phyloP scores from a whole-genome alignment of 108 stramenopile species.

The Nitzschia putrida region DNA sequence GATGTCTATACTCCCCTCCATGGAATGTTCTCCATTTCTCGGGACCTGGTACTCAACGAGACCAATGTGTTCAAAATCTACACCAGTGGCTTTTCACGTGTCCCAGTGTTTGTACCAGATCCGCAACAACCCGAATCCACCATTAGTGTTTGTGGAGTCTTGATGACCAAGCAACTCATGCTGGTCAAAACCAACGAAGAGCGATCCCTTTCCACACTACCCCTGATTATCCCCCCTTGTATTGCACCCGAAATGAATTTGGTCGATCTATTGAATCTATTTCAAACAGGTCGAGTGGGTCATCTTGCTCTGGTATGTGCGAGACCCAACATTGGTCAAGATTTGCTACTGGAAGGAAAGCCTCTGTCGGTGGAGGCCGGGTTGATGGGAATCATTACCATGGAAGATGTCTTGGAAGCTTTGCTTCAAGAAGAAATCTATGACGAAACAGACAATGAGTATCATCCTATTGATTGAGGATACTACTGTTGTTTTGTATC shows the following conservation, averaged over 20 bases:
- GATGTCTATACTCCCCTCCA: slow-evolving; percentile 65
- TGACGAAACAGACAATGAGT: slow-evolving; percentile 66
- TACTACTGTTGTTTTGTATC: too few relatives aligned
- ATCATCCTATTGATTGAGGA: background rate
- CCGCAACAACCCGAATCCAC: slow-evolving; percentile 29
- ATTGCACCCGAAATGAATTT: slow-evolving; percentile 65
- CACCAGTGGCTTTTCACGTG: slow-evolving; percentile 61
- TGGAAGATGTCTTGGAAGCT: slow-evolving; percentile 79
- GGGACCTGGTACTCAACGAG: slow-evolving; percentile 60
- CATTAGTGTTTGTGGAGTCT: slow-evolving; percentile 51
- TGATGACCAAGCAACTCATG: slow-evolving; percentile 66
- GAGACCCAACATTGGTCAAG: slow-evolving; percentile 49
- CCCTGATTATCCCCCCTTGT: slow-evolving; percentile 60
- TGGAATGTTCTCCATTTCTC: slow-evolving; percentile 57
- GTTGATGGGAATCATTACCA: slow-evolving; percentile 74
- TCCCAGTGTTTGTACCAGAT: slow-evolving; percentile 59
- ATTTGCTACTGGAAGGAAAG: slow-evolving; percentile 48
- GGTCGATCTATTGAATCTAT: slow-evolving; percentile 71
- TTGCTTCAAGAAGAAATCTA: slow-evolving; percentile 81
- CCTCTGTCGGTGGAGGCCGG: slow-evolving; percentile 60
- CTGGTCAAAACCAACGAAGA: slow-evolving; percentile 59
- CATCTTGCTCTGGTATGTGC: slow-evolving; percentile 81
- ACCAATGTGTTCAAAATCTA: slow-evolving; percentile 61
- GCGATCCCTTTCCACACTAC: slow-evolving; percentile 60
- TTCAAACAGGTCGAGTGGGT: slow-evolving; percentile 69